Base-by-base conservation (phyloP, 306 rosid genomes). In the Cucurbita pepo region DNA sequence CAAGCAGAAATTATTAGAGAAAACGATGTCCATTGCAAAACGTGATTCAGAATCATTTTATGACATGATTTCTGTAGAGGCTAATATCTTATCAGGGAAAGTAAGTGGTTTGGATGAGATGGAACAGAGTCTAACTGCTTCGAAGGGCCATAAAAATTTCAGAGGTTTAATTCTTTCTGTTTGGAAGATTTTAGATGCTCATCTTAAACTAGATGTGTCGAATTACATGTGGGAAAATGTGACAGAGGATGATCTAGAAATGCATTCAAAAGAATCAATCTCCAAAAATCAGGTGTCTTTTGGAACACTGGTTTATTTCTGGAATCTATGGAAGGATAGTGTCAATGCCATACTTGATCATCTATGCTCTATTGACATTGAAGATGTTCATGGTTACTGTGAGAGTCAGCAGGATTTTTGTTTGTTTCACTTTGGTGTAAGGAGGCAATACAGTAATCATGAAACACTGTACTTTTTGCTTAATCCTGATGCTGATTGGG, bases 321-420 rank as follows among this genome's bases (percentile, higher is more conserved):
- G 91, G 91, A 80, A 78, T 18, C 55, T 79, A 59, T 86, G 88
- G 86, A 86, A 82, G 78, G 83, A 86, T 54, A 82, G 75, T 51
- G 71, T 86, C 51, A 60, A 77, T 15, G 71, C 13, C 21, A 53
- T 84, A 48, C 18, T 82, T 56, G 75, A 80, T 37, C 79, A 36
- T 56, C 85, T 84, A 63, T 41, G 76, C 56, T 66, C 75, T 75
- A 22, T 75, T 64, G 82, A 78, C 73, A 56, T 75, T 7, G 65
- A 54, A 74, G 82, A 78, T 34, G 64, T 10, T 22, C 48, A 56
- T 13, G 83, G 43, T 13, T 81, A 80, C 59, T 45, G 72, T 15
- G 59, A 18, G 48, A 56, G 75, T 37, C 56, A 63, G 73, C 82
- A 76, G 7, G 47, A 60, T 25, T 86, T 86, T 81, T 79, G 83